Percentiles rank a stretch among this genome's conserved stretches.
phyloP scores from a whole-genome alignment of 2,329 filamentous ascomycete species.

The Hypocreales sp. region DNA sequence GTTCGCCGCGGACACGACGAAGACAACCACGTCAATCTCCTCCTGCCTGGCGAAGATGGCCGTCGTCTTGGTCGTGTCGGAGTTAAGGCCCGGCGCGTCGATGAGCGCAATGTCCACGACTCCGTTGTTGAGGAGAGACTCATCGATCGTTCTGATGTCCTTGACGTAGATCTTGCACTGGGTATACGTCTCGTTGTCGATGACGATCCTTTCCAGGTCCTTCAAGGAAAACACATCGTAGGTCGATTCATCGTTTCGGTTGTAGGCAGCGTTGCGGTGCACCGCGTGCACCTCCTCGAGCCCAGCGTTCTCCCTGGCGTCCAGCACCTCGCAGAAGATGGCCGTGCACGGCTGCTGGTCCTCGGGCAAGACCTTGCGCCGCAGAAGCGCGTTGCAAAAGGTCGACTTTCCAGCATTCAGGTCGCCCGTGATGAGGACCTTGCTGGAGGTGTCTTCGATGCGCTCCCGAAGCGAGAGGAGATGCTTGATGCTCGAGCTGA shows the following conservation, averaged over 20 bases:
- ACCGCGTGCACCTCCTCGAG: constrained; percentile 94
- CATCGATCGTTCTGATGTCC: constrained; percentile 76
- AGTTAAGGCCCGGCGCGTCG: constrained; percentile 89
- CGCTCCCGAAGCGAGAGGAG: constrained; percentile 73
- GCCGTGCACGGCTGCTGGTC: constrained; percentile 97
- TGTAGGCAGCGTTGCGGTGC: constrained; percentile 64
- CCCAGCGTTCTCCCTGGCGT: constrained; percentile 78
- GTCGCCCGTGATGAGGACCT: constrained; percentile 90
- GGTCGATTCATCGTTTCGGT: constrained; percentile 82
- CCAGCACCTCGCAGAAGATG: constrained; percentile 94
- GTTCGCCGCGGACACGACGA: constrained; percentile 93
- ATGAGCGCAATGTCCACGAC: constrained; percentile 97
- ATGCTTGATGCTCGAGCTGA: constrained; percentile 85
- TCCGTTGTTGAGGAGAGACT: constrained; percentile 91
- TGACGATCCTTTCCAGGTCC: constrained; percentile 77
- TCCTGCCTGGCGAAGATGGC: constrained; percentile 94
- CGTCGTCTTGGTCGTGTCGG: constrained; percentile 91
- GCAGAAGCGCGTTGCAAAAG: constrained; percentile 92
- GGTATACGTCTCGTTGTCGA: constrained; percentile 74
- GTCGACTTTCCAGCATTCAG: constrained; percentile 96
- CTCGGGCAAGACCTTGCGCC: constrained; percentile 84
- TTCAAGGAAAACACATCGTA: constrained; percentile 72
- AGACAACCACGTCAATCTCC: constrained; percentile 97
- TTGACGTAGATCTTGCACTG: constrained; percentile 96
- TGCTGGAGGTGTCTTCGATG: constrained; percentile 94